Evolutionary conservation across 805 yeast species (phyloP), one percentile per base, ranked within the genome.

Genomic region (Metschnikowia colocasiae): DNA sequence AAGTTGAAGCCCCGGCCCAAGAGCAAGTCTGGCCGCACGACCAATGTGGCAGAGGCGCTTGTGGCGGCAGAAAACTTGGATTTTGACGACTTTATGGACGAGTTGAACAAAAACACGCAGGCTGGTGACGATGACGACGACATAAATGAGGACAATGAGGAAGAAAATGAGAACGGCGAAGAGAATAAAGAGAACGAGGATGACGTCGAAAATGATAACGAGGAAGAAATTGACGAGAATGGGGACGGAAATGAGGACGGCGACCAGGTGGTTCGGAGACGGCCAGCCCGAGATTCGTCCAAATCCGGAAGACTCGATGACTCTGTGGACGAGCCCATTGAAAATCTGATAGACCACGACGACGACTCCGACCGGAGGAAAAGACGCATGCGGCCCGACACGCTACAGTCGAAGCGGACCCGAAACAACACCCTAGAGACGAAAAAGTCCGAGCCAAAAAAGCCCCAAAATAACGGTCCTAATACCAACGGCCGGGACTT

Each of bases 61-160:
- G 56, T 62, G 23, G 73, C 75, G 2, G 66, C 75, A 6, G 60
- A 60, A 31, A 70, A 65, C 12, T 57, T 72, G 41, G 58, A 59
- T 12, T 72, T 68, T 47, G 73, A 71, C 26, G 56, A 56, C 2
- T 71, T 72, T 49, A 67, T 71, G 63, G 57, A 54, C 7, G 57
- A 55, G n/a, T 57, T 67, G 41, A 59, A 61, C 23, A 50, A 52
- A 22, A 49, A 46, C 23, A 53, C 43, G 26, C 26, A 35, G 1
- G 55, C 13, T 6, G 46, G 43, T 15, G 52, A 46, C 3, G 46
- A 31, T 5, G 52, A 36, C 5, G 42, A 18, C 12, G 47, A 33
- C 15, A 26, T 34, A 18, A 45, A 33, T 9, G 40, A 25, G 22
- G 50, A 43, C n/a, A 52, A 47, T 4, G 59, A 51, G 10, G 32